Evolutionary conservation across 148 eudicot genomes (phyloP), one percentile per base, ranked within the genome.

Genomic region (Vaccinium darrowii): DNA sequence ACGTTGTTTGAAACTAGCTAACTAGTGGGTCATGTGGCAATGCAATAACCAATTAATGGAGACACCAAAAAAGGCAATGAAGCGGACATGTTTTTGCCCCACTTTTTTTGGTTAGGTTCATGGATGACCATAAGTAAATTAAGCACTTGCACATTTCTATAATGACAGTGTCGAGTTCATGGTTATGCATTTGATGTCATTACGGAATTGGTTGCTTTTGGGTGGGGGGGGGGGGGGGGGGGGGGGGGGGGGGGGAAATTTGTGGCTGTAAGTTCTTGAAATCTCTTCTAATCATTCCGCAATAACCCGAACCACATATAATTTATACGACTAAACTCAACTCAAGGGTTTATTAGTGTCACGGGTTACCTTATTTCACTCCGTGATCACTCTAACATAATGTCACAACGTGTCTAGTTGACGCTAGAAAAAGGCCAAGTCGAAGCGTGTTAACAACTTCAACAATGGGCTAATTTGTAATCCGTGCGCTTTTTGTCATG

Each of bases 21-120:
- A 9, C 11, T 69, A 69, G 74, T 69, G 74, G 36, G 2, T 27
- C 39, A 30, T 69, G 36, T 27, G 19, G 43, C 43, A 69, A 69
- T 69, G 74, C 74, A 69, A 27, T 27, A 25, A 69, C 74, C 39
- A 27, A 30, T 13, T 69, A 69, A 69, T 69, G 74, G 74, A 69
- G 74, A 69, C 74, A 69, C 74, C 56, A 69, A 69, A 27, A 69
- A 27, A 30, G 74, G 74, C 74, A 69, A 69, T 69, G 43, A 69
- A 69, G 43, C 74, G 13, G 74, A 69, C 74, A 69, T 13, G 6
- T 5, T 69, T 27, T 69, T 12, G 39, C 5, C 8, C 74, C 6
- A 69, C 43, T 21, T 69, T 69, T 30, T 69, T 5, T 13, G 36
- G 74, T 69, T 69, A 69, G 74, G 74, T 30, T 69, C 74, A 30